These are phyloP conservation scores for Parafenestella ontariensis DNA, from an alignment of 2,329 filamentous ascomycete species.

Conservation along the genomic window DNA sequence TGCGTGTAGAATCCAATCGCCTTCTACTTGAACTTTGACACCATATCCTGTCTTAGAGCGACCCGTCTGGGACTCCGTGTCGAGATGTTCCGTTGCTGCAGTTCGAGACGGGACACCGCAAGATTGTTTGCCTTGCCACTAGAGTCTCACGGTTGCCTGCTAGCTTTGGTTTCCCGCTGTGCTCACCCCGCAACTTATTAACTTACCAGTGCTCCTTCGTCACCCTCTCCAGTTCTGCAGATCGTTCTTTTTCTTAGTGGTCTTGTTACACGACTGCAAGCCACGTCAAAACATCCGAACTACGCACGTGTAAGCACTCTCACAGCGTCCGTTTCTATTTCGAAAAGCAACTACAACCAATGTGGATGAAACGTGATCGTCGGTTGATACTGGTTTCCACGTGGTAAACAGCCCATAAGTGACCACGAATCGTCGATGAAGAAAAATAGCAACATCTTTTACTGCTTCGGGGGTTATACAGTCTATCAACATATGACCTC, in stretches of 20 bases:
- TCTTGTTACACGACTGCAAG: neutral
- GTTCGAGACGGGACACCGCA: conserved; percentile 12
- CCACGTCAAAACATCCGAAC: neutral
- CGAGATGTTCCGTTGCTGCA: neutral
- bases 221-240: neutral
- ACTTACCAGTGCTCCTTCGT: neutral
- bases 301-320: neutral
- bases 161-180: neutral
- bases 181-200: neutral
- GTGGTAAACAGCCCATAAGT: neutral
- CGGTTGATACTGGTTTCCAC: neutral
- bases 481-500: neutral
- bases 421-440: neutral
- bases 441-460: neutral
- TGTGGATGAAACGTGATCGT: neutral
- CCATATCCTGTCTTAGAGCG: conserved; percentile 8
- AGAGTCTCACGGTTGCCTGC: conserved; percentile 5
- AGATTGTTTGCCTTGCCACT: conserved; percentile 7
- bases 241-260: neutral
- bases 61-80: conserved; percentile 2
- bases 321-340: neutral
- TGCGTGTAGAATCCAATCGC: neutral
- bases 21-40: conserved; percentile 8
- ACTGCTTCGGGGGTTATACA: neutral
- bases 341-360: neutral